Evolutionary conservation across 2,329 filamentous ascomycete species (phyloP).

Genomic region (Pseudogymnoascus sp.): DNA sequence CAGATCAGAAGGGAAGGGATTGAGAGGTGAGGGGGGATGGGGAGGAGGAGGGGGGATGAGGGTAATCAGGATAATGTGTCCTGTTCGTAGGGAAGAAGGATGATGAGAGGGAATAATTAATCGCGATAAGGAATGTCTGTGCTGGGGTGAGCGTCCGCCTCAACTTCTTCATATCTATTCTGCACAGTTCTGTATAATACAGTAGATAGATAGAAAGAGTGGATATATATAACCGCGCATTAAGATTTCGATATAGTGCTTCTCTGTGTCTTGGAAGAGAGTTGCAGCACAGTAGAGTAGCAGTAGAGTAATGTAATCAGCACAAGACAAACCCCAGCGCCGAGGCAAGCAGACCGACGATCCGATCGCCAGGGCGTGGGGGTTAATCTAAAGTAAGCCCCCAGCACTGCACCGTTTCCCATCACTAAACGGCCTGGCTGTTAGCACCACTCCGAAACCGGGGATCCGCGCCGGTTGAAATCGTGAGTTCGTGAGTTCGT

Average conservation of each 20-base stretch:
- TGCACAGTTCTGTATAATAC: too few relatives aligned
- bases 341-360: not conserved
- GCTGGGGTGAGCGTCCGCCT: too few relatives aligned
- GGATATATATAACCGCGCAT: not conserved
- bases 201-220: not conserved
- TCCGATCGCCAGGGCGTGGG: not conserved
- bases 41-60: not conserved
- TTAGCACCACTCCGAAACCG: not conserved
- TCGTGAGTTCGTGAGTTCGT: too few relatives aligned
- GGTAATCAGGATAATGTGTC: not conserved
- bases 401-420: not conserved
- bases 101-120: slow-evolving; percentile 23
- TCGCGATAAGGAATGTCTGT: not conserved
- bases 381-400: not conserved
- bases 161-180: too few relatives aligned
- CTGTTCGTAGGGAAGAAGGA: not conserved
- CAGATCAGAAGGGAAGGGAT: too few relatives aligned
- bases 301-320: not conserved
- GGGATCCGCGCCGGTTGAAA: not conserved
- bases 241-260: not conserved
- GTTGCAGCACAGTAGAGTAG: too few relatives aligned
- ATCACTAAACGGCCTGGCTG: not conserved
- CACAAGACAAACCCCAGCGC: not conserved
- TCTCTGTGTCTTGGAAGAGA: not conserved
- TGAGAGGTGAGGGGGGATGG: not conserved